A percentile compares a stretch with the other conserved stretches of the same genome.
Evolutionary conservation across 768 basidiomycete species (phyloP).

Genomic region (Podaxis sp.): DNA sequence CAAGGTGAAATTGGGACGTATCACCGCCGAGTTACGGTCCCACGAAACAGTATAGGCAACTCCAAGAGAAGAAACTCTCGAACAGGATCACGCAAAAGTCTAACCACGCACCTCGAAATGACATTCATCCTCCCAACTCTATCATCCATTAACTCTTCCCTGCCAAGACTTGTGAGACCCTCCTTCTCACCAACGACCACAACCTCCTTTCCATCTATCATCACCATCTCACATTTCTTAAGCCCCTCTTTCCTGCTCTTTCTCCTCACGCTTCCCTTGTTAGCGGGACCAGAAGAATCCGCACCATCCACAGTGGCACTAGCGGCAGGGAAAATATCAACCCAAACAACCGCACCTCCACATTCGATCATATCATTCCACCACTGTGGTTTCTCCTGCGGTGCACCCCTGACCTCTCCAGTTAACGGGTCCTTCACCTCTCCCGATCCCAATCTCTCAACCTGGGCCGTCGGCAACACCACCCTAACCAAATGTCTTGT

Average conservation of each 20-base stretch:
- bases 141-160: constrained; percentile 76
- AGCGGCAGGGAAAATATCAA: constrained; percentile 47
- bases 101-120: constrained; percentile 55
- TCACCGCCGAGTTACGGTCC: constrained; percentile 7
- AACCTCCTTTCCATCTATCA: constrained; percentile 46
- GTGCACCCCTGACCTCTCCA: constrained; percentile 55
- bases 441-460: constrained; percentile 64
- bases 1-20: constrained; percentile 5
- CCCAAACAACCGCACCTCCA: constrained; percentile 41
- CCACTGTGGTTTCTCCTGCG: constrained; percentile 66
- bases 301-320: background rate
- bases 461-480: constrained; percentile 79
- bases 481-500: constrained; percentile 76
- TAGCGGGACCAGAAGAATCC: background rate
- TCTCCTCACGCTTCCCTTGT: constrained; percentile 19
- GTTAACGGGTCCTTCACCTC: constrained; percentile 78
- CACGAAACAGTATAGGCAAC: constrained; percentile 10
- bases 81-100: constrained; percentile 11
- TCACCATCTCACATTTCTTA: constrained; percentile 21
- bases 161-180: constrained; percentile 61
- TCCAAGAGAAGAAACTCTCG: constrained; percentile 3
- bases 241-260: constrained; percentile 24
- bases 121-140: constrained; percentile 60
- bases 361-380: constrained; percentile 39
- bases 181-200: constrained; percentile 73